These are phyloP conservation scores for Peziza echinospora DNA, from an alignment of 495 filamentous ascomycete genomes.

Conservation along the genomic window DNA sequence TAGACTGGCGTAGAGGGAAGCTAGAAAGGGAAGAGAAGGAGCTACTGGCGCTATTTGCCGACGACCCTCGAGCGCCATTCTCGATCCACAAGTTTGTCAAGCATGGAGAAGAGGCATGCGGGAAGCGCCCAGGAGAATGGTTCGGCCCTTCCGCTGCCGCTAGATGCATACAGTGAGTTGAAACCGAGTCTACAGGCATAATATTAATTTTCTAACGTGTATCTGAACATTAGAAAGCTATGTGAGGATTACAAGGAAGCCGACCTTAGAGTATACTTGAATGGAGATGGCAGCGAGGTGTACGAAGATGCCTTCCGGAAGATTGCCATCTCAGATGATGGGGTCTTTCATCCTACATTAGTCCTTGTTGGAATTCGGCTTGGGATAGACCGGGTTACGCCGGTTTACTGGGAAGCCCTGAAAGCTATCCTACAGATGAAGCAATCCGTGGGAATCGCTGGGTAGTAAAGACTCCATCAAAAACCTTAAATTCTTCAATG, in stretches of 20 bases:
- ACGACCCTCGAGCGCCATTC: slow-evolving; percentile 66
- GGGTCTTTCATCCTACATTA: slow-evolving; percentile 56
- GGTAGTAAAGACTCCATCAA: no score
- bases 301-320: slow-evolving; percentile 73
- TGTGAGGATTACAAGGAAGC: slow-evolving; percentile 30
- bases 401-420: slow-evolving; percentile 78
- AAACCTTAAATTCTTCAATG: no score
- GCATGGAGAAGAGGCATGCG: slow-evolving; percentile 69
- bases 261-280: slow-evolving; percentile 61
- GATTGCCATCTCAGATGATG: slow-evolving; percentile 41
- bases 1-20: slow-evolving; percentile 62
- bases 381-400: slow-evolving; percentile 82
- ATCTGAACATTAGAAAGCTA: slow-evolving; percentile 40
- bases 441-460: slow-evolving; percentile 87
- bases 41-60: slow-evolving; percentile 70
- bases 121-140: slow-evolving; percentile 93
- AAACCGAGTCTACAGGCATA: no score
- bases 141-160: slow-evolving; percentile 97
- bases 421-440: slow-evolving; percentile 58
- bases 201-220: neutral
- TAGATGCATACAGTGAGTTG: slow-evolving; percentile 73
- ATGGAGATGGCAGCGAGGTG: slow-evolving; percentile 72
- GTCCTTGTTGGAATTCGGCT: slow-evolving; percentile 72
- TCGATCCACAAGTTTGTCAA: slow-evolving; percentile 90
- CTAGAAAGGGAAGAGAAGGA: slow-evolving; percentile 38